These are phyloP conservation scores for Aspergillus tamarii DNA, from an alignment of 2,329 filamentous ascomycete genomes.

Conservation along the genomic window DNA sequence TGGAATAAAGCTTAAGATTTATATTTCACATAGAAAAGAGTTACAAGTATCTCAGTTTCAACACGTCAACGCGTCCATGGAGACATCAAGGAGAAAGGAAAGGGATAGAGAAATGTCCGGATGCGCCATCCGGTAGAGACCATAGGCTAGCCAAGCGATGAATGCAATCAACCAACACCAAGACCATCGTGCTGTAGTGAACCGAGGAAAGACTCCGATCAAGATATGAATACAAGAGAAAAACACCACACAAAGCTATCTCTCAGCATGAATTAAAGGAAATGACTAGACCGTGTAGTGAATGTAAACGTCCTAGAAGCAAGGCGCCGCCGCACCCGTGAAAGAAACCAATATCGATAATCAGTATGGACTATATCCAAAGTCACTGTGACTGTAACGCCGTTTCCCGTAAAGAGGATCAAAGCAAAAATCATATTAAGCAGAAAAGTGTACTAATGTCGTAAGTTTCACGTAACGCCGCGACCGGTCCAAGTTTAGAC, in stretches of 20 bases:
- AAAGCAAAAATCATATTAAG: conserved; percentile 10
- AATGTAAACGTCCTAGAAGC: not conserved
- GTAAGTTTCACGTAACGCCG: conserved; percentile 24
- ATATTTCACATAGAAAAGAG: not conserved
- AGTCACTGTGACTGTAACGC: conserved; percentile 3
- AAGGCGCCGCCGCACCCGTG: not conserved
- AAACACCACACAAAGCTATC: conserved; percentile 2
- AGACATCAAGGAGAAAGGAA: conserved; percentile 7
- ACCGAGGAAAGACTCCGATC: not conserved
- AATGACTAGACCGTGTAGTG: not conserved
- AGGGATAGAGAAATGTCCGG: not conserved
- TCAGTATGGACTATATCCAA: conserved; percentile 1
- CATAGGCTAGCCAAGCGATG: not conserved
- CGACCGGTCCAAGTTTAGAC: conserved; percentile 25
- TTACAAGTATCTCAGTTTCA: not conserved
- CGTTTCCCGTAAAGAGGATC: not conserved
- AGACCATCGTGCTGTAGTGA: not conserved
- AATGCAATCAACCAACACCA: not conserved
- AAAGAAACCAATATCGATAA: not conserved
- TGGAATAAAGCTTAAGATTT: not conserved
- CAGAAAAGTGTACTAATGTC: conserved; percentile 15
- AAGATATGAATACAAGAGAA: not conserved
- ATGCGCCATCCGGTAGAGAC: not conserved
- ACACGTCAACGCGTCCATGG: not conserved
- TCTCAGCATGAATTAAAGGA: conserved; percentile 8